Percentiles rank a stretch among this genome's conserved stretches.
Conservation (phyloP, 2,329 filamentous ascomycete species). For the Dactylellina leptospora region DNA sequence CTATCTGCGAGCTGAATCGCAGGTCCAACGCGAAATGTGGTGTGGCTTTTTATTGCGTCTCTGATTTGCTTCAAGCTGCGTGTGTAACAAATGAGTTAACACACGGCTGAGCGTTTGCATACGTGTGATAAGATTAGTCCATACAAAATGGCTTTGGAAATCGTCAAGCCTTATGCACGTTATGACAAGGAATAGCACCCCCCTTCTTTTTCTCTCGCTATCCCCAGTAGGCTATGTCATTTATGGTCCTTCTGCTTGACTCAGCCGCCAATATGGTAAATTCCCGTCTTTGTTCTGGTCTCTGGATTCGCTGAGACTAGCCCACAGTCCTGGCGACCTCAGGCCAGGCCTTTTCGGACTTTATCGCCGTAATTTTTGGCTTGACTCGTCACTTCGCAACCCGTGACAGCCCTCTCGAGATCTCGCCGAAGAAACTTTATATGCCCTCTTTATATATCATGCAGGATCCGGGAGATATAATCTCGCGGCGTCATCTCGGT, state of each 20-base stretch:
- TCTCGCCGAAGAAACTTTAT: too few species aligned
- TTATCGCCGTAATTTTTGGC: too few species aligned
- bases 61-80: background rate
- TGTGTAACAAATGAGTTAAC: background rate
- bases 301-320: too few species aligned
- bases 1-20: background rate
- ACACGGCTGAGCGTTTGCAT: background rate
- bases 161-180: background rate
- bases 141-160: background rate
- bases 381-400: too few species aligned
- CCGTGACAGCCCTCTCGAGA: too few species aligned
- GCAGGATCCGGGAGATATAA: too few species aligned
- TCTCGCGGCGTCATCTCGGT: too few species aligned
- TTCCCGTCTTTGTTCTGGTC: background rate
- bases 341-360: too few species aligned
- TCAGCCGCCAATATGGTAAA: background rate
- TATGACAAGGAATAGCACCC: background rate
- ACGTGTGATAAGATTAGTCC: too few species aligned
- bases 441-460: too few species aligned
- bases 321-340: too few species aligned
- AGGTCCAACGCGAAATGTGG: background rate
- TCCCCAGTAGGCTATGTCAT: background rate
- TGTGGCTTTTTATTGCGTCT: background rate
- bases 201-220: background rate
- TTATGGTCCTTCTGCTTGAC: background rate